These are phyloP conservation scores for Oenanthe sinensis DNA, from an alignment of 129 eudicot genomes.

Conservation along the genomic window DNA sequence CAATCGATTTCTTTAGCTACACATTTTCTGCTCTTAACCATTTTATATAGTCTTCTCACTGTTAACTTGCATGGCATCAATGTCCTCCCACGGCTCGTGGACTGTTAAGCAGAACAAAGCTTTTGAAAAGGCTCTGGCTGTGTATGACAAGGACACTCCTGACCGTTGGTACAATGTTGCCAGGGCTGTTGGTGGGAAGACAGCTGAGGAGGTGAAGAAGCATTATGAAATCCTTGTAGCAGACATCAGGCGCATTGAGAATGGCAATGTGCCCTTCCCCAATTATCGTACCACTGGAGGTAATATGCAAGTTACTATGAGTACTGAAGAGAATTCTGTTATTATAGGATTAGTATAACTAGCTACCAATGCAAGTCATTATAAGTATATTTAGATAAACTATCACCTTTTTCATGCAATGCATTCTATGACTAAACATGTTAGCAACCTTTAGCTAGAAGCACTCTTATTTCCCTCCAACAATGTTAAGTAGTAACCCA, in stretches of 20 bases:
- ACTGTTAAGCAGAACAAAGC: constrained; percentile 63
- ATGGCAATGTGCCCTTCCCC: constrained; percentile 60
- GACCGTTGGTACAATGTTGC: constrained; percentile 86
- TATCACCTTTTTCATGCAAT: not conserved
- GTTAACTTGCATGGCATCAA: constrained; percentile 18
- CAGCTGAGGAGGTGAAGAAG: constrained; percentile 60
- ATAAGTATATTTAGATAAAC: constrained; percentile 5
- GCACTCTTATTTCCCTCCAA: constrained; percentile 9
- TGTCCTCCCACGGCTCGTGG: constrained; percentile 53
- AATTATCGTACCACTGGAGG: constrained; percentile 33
- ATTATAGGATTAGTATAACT: not conserved
- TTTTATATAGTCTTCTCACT: not conserved
- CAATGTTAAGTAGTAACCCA: not conserved
- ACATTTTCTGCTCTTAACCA: not conserved
- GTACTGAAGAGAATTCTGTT: not conserved
- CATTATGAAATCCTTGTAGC: constrained; percentile 61
- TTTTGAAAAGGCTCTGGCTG: constrained; percentile 66
- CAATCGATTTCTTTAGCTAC: not conserved
- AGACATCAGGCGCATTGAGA: constrained; percentile 56
- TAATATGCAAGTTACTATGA: constrained; percentile 25
- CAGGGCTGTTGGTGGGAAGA: constrained; percentile 51
- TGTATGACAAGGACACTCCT: constrained; percentile 63
- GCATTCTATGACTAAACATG: not conserved
- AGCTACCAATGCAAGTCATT: not conserved
- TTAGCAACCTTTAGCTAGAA: constrained; percentile 13